Evolutionary conservation across 2,329 filamentous ascomycete species (phyloP).

Genomic region (Trichoderma oligosporum): DNA sequence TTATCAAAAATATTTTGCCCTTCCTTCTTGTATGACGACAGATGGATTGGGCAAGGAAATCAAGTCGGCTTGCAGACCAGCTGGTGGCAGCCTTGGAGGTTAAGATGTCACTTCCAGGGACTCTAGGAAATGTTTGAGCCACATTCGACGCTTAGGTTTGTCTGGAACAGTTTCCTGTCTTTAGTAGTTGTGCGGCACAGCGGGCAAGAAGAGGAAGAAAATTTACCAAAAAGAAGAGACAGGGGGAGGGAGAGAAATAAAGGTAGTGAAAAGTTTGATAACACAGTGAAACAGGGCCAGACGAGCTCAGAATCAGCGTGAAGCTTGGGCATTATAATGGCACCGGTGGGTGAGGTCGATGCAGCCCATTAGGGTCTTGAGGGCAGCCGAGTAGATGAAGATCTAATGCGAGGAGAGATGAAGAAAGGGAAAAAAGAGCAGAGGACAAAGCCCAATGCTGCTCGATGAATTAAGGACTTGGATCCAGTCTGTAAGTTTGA

Average conservation of each 20-base stretch:
- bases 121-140: neutral
- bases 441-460: neutral
- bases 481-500: neutral
- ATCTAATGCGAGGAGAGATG: neutral
- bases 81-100: neutral
- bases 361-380: neutral
- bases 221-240: neutral
- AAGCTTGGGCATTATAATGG: neutral
- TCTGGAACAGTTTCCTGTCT: neutral
- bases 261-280: neutral
- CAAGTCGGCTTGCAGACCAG: neutral
- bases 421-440: neutral
- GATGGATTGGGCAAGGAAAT: neutral
- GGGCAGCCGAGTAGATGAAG: neutral
- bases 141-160: neutral
- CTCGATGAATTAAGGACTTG: neutral
- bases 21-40: neutral
- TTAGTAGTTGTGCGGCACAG: neutral
- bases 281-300: neutral
- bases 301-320: neutral
- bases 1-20: neutral
- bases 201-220: no score
- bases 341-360: neutral
- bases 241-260: neutral
- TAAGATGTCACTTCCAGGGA: neutral